Evolutionary conservation across 306 rosid species (phyloP), one percentile per base, ranked within the genome.

Genomic region (Sphenostylis stenocarpa): DNA sequence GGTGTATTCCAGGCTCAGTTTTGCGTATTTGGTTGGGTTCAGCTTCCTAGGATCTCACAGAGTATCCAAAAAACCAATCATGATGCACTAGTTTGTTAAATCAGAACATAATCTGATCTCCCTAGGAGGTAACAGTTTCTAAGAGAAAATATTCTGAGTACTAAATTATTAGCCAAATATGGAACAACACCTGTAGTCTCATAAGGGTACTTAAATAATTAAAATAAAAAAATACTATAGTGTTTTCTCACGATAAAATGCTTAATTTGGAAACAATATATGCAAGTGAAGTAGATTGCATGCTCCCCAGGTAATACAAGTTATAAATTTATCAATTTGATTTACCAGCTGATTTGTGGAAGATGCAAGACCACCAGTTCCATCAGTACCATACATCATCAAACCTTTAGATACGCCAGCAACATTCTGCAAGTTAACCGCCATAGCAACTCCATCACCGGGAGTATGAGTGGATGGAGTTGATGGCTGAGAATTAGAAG

Each of bases 401-500:
- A 90, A 80, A 81, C 84, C 84, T 86, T 91, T 94, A 55, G 94
- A 72, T 83, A 88, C 82, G 44, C 77, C 88, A 77, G 86, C 78
- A 57, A 89, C 88, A 84, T 91, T 91, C 81, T 88, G 97, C 90
- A 91, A 72, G 86, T 83, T 94, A 81, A 84, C 73, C 29, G 90
- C 82, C 86, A 91, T 87, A 66, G 87, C 77, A 68, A 83, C 91
- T 78, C 91, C 94, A 23, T 94, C 97, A 55, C 91, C 96, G n/a
- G 97, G 97, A 76, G 97, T 88, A 58, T 94, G 98, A 76, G 91
- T 94, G 24, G 97, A 91, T 76, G 98, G 97, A 56, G 98, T 91
- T 49, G 98, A 93, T 79, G 97, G 98, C 51, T 91, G 98, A 84
- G 98, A 94, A 77, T 91, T 91, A 41, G 97, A 90, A 73, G 93